A percentile compares a stretch with the other conserved stretches of the same genome.
Evolutionary conservation across 2,329 filamentous ascomycete species (phyloP).

Genomic region (Septoria linicola): DNA sequence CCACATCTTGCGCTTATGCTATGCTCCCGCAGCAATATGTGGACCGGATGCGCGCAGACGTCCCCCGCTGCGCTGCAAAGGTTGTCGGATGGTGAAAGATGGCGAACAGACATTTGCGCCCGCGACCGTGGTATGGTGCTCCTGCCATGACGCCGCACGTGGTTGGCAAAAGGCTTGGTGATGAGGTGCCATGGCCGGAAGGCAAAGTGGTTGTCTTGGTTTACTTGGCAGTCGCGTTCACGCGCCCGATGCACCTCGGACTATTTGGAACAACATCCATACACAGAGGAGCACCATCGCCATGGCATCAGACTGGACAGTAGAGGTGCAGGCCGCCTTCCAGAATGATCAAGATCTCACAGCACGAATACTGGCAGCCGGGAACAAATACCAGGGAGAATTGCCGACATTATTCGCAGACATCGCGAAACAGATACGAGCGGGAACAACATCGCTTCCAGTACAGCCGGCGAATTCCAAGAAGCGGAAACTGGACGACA

Average conservation of each 20-base stretch:
- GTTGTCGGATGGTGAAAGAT: neutral
- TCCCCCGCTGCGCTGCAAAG: neutral
- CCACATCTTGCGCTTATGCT: constrained; percentile 5
- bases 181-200: neutral
- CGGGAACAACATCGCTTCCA: constrained; percentile 20
- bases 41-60: neutral
- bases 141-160: constrained; percentile 17
- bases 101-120: neutral
- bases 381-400: constrained; percentile 23
- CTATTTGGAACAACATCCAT: no score
- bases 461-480: constrained; percentile 37
- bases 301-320: constrained; percentile 13
- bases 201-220: neutral
- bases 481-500: constrained; percentile 52
- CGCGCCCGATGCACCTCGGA: neutral
- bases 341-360: constrained; percentile 18
- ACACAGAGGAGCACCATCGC: neutral
- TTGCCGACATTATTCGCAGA: constrained; percentile 47
- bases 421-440: constrained; percentile 46
- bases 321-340: constrained; percentile 24
- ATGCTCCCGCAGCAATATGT: neutral
- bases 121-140: neutral
- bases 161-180: constrained; percentile 10
- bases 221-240: neutral
- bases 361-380: constrained; percentile 23